Evolutionary conservation across 305 asterid species (phyloP).

Genomic region (Fraxinus latifolia): DNA sequence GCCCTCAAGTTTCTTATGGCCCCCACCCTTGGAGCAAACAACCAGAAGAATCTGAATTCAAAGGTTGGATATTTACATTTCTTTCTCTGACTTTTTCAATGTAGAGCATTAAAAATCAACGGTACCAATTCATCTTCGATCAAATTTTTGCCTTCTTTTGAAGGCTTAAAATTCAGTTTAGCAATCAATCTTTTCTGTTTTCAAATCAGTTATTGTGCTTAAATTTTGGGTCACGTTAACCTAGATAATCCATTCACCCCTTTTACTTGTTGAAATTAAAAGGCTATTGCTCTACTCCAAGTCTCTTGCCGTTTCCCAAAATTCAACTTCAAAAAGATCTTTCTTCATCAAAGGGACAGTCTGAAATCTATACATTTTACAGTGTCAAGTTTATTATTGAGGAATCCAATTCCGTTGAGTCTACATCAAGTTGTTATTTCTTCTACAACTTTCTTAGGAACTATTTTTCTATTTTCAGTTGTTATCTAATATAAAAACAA

Average conservation of each 20-base stretch:
- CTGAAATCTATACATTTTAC: neutral
- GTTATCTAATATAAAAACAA: neutral
- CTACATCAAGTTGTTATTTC: neutral
- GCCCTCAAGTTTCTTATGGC: constrained; percentile 2
- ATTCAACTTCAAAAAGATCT: neutral
- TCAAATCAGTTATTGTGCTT: neutral
- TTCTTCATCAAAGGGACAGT: neutral
- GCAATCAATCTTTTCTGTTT: constrained; percentile 14
- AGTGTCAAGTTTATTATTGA: neutral
- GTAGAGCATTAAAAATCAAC: constrained; percentile 11
- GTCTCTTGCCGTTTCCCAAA: neutral
- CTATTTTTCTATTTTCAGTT: neutral
- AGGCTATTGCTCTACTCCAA: neutral
- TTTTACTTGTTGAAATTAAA: neutral
- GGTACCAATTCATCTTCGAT: constrained; percentile 2
- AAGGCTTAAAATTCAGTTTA: neutral
- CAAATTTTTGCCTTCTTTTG: constrained; percentile 3
- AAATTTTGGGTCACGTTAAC: neutral
- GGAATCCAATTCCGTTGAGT: neutral
- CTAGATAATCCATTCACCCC: constrained; percentile 8
- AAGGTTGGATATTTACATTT: neutral
- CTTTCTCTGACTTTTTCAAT: constrained; percentile 4
- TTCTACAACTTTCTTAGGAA: neutral
- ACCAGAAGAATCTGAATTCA: constrained; percentile 7
- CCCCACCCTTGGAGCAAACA: constrained; percentile 11